Evolutionary conservation across 352 stramenopile species (phyloP).

Genomic region (Phytophthora citrophthora): DNA sequence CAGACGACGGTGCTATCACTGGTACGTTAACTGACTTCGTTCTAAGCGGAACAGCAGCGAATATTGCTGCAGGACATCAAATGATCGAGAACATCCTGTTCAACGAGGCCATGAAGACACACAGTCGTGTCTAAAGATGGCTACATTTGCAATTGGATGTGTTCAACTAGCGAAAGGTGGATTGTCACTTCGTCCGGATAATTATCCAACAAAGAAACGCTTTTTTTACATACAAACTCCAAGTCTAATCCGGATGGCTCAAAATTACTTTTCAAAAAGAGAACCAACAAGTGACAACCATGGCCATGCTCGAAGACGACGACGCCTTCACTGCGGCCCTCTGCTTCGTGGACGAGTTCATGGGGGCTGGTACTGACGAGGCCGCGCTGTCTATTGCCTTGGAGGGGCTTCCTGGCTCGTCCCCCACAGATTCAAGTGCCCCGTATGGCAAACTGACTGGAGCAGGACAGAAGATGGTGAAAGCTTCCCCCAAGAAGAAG

Average conservation of each 20-base stretch:
- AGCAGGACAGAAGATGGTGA: constrained; percentile 4
- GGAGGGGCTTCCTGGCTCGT: constrained; percentile 19
- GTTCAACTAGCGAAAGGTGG: constrained; percentile 17
- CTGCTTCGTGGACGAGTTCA: constrained; percentile 44
- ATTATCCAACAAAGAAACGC: constrained; percentile 18
- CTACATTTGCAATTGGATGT: constrained; percentile 7
- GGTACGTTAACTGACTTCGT: constrained; percentile 49
- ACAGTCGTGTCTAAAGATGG: neutral
- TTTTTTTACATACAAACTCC: constrained; percentile 10
- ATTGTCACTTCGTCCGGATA: constrained; percentile 10
- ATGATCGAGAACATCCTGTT: constrained; percentile 63
- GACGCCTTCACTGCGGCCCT: constrained; percentile 47
- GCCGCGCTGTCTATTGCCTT: constrained; percentile 25
- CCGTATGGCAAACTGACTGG: neutral
- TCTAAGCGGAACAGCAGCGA: constrained; percentile 40
- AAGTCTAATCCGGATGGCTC: constrained; percentile 13
- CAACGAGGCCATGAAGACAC: constrained; percentile 36
- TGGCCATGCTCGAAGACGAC: constrained; percentile 42
- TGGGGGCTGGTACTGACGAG: constrained; percentile 23
- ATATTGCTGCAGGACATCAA: constrained; percentile 49
- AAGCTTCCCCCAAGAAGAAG: constrained; percentile 15
- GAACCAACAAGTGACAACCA: constrained; percentile 6
- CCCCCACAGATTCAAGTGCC: neutral
- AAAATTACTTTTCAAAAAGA: constrained; percentile 4
- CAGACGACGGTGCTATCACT: constrained; percentile 33